Evolutionary conservation across 345 rosid species (phyloP).

Genomic region (Hibiscus trionum): DNA sequence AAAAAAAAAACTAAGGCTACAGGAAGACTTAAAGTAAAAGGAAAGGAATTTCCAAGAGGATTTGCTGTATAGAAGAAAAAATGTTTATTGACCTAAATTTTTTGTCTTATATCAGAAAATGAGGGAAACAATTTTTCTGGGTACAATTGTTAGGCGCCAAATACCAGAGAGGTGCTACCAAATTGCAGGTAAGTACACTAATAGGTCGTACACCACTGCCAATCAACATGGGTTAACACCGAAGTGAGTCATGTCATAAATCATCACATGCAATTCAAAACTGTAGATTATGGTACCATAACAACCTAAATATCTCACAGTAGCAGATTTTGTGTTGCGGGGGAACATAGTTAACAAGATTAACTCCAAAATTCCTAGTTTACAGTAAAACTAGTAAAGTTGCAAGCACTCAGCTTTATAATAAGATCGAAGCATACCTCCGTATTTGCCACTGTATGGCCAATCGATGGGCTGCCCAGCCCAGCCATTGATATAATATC

Average conservation of each 20-base stretch:
- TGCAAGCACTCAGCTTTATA: neutral
- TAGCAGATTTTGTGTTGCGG: neutral
- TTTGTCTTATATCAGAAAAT: neutral
- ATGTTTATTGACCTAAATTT: neutral
- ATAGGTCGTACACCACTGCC: neutral
- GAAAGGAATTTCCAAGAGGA: neutral
- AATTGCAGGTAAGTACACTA: neutral
- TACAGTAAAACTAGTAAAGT: neutral
- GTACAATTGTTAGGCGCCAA: neutral
- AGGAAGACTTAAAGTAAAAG: neutral
- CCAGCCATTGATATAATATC: slow-evolving; percentile 94
- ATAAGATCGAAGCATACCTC: slow-evolving; percentile 44
- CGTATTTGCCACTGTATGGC: slow-evolving; percentile 76
- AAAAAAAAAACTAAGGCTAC: neutral
- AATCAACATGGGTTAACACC: too few relatives aligned
- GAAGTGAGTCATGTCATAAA: neutral
- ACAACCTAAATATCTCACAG: neutral
- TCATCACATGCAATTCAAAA: neutral
- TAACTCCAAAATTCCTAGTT: neutral
- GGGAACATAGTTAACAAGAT: neutral
- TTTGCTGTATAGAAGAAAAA: neutral
- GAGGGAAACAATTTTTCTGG: neutral
- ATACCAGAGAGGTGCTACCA: neutral
- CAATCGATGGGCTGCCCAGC: slow-evolving; percentile 73
- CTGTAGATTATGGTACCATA: neutral